Conservation (phyloP, 2,329 filamentous ascomycete species). For the Colletotrichum melonis region DNA sequence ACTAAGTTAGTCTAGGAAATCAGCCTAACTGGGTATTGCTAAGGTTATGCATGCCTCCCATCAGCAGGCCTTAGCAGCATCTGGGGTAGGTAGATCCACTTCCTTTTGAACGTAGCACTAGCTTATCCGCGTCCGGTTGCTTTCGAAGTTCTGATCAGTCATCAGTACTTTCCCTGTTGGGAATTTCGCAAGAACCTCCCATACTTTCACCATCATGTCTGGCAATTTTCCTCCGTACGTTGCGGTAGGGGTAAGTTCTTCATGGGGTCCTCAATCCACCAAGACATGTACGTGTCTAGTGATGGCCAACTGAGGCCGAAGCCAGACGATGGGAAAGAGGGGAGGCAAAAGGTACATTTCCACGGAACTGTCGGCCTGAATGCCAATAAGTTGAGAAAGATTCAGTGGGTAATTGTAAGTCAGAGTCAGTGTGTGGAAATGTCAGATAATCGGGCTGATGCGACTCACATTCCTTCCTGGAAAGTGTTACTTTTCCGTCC, state of each 20-base stretch:
- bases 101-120: neutral
- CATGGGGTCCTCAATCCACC: neutral
- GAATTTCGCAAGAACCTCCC: neutral
- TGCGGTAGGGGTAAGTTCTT: neutral
- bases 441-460: neutral
- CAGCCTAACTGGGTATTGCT: neutral
- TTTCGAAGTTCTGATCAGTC: neutral
- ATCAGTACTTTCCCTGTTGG: neutral
- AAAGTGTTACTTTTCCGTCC: slow-evolving; percentile 21
- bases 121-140: slow-evolving; percentile 16
- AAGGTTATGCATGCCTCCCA: slow-evolving; percentile 2
- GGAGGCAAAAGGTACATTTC: slow-evolving; percentile 1
- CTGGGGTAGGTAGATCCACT: neutral
- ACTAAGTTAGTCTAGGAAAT: no score
- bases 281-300: slow-evolving; percentile 1
- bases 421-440: slow-evolving; percentile 2
- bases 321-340: neutral
- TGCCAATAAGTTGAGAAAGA: neutral
- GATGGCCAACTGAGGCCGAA: neutral
- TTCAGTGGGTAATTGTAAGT: slow-evolving; percentile 21
- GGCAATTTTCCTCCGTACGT: neutral
- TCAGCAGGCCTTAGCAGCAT: neutral
- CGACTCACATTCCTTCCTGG: slow-evolving; percentile 1
- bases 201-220: slow-evolving; percentile 4
- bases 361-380: slow-evolving; percentile 23